These are phyloP conservation scores for Elaeis guineensis DNA, from an alignment of 176 grass and related monocot genomes.

Conservation along the genomic window DNA sequence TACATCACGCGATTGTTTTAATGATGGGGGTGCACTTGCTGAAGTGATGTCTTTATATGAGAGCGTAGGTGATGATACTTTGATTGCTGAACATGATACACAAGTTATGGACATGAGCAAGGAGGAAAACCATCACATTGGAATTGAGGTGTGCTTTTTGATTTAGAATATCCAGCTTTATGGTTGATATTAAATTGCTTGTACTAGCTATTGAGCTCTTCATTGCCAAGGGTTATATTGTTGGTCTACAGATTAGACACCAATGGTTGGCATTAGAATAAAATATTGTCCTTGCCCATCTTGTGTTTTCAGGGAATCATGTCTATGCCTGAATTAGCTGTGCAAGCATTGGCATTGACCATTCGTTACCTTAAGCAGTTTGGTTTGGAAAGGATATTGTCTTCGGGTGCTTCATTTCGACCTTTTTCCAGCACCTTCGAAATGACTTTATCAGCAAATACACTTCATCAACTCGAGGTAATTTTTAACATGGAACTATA, in stretches of 20 bases:
- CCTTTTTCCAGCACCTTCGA: slow-evolving; percentile 53
- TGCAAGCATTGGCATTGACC: slow-evolving; percentile 70
- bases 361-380: slow-evolving; percentile 66
- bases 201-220: too few species aligned
- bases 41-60: slow-evolving; percentile 74
- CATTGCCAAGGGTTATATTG: too few species aligned
- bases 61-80: slow-evolving; percentile 26
- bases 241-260: too few species aligned
- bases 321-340: slow-evolving; percentile 65
- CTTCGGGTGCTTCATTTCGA: slow-evolving; percentile 70
- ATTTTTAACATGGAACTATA: slow-evolving; percentile 1
- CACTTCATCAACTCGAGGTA: slow-evolving; percentile 96
- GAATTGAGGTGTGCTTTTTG: slow-evolving; percentile 51
- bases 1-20: slow-evolving; percentile 39
- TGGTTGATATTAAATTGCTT: too few species aligned
- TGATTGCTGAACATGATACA: slow-evolving; percentile 18
- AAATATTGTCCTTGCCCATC: not conserved
- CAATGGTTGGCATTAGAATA: too few species aligned
- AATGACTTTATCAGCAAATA: slow-evolving; percentile 82
- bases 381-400: slow-evolving; percentile 73
- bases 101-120: slow-evolving; percentile 28
- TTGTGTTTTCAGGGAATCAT: slow-evolving; percentile 49
- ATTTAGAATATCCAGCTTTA: not conserved
- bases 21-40: slow-evolving; percentile 58
- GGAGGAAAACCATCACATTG: slow-evolving; percentile 31